Conservation (phyloP, 108 stramenopile species). For the Hondaea fermentalgiana region DNA sequence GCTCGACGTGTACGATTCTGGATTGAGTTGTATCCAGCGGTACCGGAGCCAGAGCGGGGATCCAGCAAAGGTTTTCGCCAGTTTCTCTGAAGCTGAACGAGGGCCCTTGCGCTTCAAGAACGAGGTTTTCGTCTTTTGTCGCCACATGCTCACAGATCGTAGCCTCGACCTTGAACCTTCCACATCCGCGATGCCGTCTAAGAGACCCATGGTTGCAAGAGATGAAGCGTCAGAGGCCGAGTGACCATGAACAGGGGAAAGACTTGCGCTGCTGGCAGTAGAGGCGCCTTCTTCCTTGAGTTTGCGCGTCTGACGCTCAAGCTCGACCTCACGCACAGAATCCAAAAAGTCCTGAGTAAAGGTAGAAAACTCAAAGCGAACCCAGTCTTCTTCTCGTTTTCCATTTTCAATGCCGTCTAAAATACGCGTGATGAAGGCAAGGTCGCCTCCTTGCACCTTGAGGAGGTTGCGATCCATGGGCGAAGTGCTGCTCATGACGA, state of each 20-base stretch:
- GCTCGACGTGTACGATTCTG: not conserved
- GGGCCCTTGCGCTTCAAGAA: not conserved
- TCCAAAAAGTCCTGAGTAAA: slow-evolving; percentile 3
- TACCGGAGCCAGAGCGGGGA: slow-evolving; percentile 5
- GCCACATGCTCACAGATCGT: not conserved
- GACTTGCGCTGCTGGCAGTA: not conserved
- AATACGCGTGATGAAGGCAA: not conserved
- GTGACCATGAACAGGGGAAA: not conserved
- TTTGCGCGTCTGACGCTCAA: not conserved
- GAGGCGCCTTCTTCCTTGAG: not conserved
- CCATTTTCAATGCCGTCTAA: slow-evolving; percentile 1
- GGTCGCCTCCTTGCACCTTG: not conserved
- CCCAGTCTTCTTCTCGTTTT: not conserved
- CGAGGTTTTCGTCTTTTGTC: not conserved
- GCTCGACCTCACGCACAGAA: not conserved
- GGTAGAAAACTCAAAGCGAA: not conserved
- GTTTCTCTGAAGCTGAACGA: not conserved
- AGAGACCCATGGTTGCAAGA: too few relatives aligned
- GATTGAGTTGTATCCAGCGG: slow-evolving; percentile 10
- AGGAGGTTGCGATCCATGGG: not conserved
- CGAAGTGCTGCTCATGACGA: not conserved
- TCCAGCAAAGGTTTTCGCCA: not conserved
- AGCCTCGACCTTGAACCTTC: not conserved
- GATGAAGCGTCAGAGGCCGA: not conserved
- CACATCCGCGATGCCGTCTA: not conserved